A percentile compares a stretch with the other conserved stretches of the same genome.
Conservation (phyloP, 495 filamentous ascomycete genomes). For the Cetradonia linearis region DNA sequence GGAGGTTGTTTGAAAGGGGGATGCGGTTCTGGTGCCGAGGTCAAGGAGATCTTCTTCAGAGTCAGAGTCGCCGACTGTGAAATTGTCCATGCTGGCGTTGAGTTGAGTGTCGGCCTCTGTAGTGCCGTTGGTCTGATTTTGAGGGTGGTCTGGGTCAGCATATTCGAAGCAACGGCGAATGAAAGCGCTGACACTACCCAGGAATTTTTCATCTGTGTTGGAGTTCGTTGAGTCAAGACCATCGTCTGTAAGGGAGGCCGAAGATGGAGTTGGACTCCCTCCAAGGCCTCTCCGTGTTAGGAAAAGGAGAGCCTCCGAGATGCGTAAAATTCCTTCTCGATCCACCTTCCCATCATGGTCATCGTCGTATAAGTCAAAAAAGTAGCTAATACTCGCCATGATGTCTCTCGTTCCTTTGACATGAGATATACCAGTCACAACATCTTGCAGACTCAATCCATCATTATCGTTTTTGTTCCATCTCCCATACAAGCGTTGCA, state of each 20-base stretch:
- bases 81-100: constrained; percentile 46
- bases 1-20: constrained; percentile 17
- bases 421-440: constrained; percentile 78
- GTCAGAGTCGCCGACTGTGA: constrained; percentile 70
- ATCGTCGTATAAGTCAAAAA: constrained; percentile 95
- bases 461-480: constrained; percentile 73
- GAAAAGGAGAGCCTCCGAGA: constrained; percentile 90
- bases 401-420: constrained; percentile 90
- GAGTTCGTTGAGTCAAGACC: constrained; percentile 27
- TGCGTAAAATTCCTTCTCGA: constrained; percentile 86
- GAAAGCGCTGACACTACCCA: constrained; percentile 87
- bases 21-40: constrained; percentile 32
- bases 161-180: constrained; percentile 97
- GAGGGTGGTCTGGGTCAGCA: constrained; percentile 79
- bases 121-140: constrained; percentile 36
- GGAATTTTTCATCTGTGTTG: constrained; percentile 64
- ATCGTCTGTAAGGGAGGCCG: constrained; percentile 29
- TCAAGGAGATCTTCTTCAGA: constrained; percentile 62
- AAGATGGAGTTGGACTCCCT: constrained; percentile 48
- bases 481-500: constrained; percentile 74
- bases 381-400: constrained; percentile 94
- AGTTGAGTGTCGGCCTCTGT: constrained; percentile 19
- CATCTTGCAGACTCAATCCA: constrained; percentile 75
- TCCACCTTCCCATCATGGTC: constrained; percentile 87
- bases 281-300: constrained; percentile 81